Percentiles rank a stretch among this genome's conserved stretches.
These are phyloP conservation scores for Myxozyma neglecta DNA, from an alignment of 805 yeast genomes.

Conservation along the genomic window DNA sequence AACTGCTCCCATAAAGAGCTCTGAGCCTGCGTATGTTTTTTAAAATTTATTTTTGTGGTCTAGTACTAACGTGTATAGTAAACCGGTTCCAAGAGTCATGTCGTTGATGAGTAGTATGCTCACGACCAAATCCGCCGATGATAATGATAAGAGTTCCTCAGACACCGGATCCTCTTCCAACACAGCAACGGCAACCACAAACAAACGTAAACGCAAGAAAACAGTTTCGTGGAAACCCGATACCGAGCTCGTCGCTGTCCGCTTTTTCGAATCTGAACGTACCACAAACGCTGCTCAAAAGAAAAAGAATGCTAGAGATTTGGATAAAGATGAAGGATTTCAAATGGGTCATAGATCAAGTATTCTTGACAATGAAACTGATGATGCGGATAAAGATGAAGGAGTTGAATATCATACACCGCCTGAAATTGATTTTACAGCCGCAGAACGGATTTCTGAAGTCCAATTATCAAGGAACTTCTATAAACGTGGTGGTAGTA, in stretches of 20 bases:
- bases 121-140: neutral
- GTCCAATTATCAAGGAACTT: conserved; percentile 33
- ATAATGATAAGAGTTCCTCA: neutral
- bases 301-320: conserved; percentile 32
- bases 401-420: conserved; percentile 32
- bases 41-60: neutral
- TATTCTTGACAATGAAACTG: conserved; percentile 15
- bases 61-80: conserved; percentile 1
- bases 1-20: neutral
- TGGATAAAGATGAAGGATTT: conserved; percentile 20
- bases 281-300: conserved; percentile 22
- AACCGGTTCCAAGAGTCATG: conserved; percentile 5
- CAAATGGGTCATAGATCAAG: neutral
- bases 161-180: neutral
- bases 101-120: conserved; percentile 8
- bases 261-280: conserved; percentile 36
- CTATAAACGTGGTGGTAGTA: conserved; percentile 38
- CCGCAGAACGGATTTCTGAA: conserved; percentile 26
- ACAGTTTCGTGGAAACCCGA: conserved; percentile 40
- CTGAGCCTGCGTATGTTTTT: conserved; percentile 5
- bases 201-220: conserved; percentile 33
- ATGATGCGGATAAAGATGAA: conserved; percentile 21
- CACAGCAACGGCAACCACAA: conserved; percentile 5
- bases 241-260: conserved; percentile 37
- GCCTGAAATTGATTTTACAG: conserved; percentile 15